phyloP scores from a whole-genome alignment of 1,139 yeast genomes.

The Geotrichum citri-aurantii region DNA sequence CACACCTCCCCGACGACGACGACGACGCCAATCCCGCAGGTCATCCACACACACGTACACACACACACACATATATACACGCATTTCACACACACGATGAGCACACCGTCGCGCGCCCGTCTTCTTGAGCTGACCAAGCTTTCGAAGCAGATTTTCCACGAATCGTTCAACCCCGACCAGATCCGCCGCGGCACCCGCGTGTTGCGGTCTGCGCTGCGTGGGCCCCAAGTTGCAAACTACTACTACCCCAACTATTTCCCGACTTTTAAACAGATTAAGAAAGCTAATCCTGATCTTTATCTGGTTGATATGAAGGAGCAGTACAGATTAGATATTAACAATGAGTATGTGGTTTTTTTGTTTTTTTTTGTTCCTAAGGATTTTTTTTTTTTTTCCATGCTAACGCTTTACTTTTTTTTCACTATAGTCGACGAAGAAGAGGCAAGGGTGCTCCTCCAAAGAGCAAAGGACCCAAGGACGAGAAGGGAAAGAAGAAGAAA shows the following conservation, averaged over 20 bases:
- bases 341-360: slow-evolving; percentile 22
- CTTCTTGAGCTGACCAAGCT: slow-evolving; percentile 51
- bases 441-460: slow-evolving; percentile 92
- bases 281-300: slow-evolving; percentile 51
- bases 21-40: background rate
- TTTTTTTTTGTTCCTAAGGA: background rate
- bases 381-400: background rate
- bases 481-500: slow-evolving; percentile 39
- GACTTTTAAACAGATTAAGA: slow-evolving; percentile 50
- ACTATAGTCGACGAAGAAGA: slow-evolving; percentile 58
- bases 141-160: slow-evolving; percentile 56
- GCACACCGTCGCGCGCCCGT: slow-evolving; percentile 37
- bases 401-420: background rate
- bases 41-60: background rate
- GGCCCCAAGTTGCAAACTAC: slow-evolving; percentile 64
- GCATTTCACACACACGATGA: background rate
- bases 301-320: slow-evolving; percentile 71
- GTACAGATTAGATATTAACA: slow-evolving; percentile 39
- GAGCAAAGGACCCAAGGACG: slow-evolving; percentile 41
- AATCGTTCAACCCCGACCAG: slow-evolving; percentile 61
- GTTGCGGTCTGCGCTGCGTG: slow-evolving; percentile 65
- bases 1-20: background rate
- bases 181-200: slow-evolving; percentile 74
- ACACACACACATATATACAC: background rate
- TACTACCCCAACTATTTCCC: slow-evolving; percentile 73